Conservation (phyloP, 1,284 basidiomycete species). For the Ustilago shanxiensis region DNA sequence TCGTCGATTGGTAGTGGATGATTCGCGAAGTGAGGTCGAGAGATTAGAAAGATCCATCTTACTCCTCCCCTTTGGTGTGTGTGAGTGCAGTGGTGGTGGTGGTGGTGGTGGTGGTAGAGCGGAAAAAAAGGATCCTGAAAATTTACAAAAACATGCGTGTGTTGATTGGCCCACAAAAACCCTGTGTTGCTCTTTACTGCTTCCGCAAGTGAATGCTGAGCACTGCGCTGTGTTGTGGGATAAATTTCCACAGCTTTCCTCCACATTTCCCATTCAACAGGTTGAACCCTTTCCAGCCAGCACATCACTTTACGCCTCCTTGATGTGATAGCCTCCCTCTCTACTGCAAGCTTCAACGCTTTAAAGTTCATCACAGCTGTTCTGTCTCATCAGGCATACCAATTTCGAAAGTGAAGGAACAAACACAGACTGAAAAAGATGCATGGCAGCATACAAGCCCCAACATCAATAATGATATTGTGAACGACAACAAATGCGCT, state of each 20-base stretch:
- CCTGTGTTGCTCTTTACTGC: background rate
- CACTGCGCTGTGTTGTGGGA: background rate
- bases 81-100: background rate
- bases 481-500: too few relatives aligned
- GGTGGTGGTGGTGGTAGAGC: background rate
- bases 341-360: too few relatives aligned
- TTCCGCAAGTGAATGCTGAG: too few relatives aligned
- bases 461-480: too few relatives aligned
- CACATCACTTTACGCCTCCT: background rate
- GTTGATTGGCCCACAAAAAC: constrained; percentile 2
- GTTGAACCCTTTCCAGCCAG: background rate
- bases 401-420: too few relatives aligned
- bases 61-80: background rate
- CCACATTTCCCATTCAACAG: background rate
- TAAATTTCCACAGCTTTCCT: background rate
- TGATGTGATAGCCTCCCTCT: background rate
- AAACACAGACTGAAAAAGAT: too few relatives aligned
- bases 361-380: too few relatives aligned
- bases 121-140: background rate
- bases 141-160: background rate
- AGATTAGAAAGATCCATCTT: constrained; percentile 48
- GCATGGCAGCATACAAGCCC: too few relatives aligned
- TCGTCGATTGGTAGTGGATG: constrained; percentile 24
- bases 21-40: constrained; percentile 32
- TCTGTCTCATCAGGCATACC: too few relatives aligned